These are phyloP conservation scores for Hanseniaspora vineae DNA, from an alignment of 805 yeast species.

Conservation along the genomic window DNA sequence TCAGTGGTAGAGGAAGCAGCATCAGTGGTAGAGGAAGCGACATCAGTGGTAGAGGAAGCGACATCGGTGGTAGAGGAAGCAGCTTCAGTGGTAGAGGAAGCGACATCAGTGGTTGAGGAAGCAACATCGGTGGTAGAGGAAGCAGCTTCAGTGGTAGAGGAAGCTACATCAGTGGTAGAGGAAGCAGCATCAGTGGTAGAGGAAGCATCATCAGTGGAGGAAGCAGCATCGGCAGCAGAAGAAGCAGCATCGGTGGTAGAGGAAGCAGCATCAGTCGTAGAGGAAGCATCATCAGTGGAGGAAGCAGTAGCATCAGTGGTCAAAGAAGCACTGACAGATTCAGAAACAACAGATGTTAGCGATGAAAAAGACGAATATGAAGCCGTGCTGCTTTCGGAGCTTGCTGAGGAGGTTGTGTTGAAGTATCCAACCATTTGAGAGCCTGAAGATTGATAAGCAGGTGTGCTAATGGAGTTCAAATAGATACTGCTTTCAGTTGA, in stretches of 20 bases:
- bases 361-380: neutral
- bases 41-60: neutral
- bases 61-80: neutral
- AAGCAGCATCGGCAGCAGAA: neutral
- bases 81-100: neutral
- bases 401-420: neutral
- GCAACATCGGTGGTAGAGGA: neutral
- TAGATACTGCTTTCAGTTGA: neutral
- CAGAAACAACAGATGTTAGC: neutral
- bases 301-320: neutral
- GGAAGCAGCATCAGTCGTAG: neutral
- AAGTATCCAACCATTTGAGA: neutral
- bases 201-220: neutral
- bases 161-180: neutral
- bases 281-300: neutral
- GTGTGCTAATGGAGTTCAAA: neutral
- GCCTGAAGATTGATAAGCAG: too few relatives aligned
- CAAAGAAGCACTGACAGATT: neutral
- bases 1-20: neutral
- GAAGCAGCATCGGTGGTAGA: neutral
- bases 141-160: neutral
- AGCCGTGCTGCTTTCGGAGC: neutral
- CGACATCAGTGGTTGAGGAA: neutral
- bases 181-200: neutral
- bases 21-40: neutral